These are phyloP conservation scores for Fusarium sp. DNA, from an alignment of 2,329 filamentous ascomycete species.

Conservation along the genomic window DNA sequence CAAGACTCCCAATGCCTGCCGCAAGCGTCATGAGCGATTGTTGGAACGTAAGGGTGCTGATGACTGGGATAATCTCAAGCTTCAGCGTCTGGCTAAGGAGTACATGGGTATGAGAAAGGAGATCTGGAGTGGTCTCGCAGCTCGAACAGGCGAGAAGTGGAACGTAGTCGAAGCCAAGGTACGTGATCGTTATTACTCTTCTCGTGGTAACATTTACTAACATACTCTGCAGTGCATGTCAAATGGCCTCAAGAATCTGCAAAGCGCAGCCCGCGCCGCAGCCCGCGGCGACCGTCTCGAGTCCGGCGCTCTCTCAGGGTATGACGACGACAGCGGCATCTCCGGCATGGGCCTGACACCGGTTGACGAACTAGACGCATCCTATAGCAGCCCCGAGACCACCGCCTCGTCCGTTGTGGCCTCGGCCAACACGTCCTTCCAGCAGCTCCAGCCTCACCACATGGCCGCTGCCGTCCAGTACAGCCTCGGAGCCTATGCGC, in stretches of 20 bases:
- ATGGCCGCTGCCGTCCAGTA: constrained; percentile 37
- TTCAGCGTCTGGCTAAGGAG: constrained; percentile 78
- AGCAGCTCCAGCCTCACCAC: constrained; percentile 42
- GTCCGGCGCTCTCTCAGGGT: constrained; percentile 55
- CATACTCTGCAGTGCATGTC: constrained; percentile 75
- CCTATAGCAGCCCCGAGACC: constrained; percentile 65
- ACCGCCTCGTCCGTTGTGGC: constrained; percentile 55
- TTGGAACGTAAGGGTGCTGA: constrained; percentile 79
- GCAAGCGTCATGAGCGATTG: constrained; percentile 86
- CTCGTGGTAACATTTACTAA: neutral
- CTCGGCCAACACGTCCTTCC: constrained; percentile 49
- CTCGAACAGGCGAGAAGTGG: constrained; percentile 85
- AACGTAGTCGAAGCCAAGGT: constrained; percentile 73
- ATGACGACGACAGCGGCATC: constrained; percentile 78
- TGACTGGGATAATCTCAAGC: constrained; percentile 81
- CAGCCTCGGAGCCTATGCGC: constrained; percentile 37
- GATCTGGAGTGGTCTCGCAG: constrained; percentile 81
- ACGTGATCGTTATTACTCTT: constrained; percentile 21
- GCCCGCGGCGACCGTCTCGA: constrained; percentile 72
- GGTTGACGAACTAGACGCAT: constrained; percentile 67
- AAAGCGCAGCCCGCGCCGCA: constrained; percentile 73
- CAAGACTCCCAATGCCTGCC: constrained; percentile 86
- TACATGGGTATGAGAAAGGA: constrained; percentile 84
- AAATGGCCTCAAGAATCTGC: constrained; percentile 83
- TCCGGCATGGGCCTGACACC: constrained; percentile 68